Base-by-base conservation (phyloP, 2,329 filamentous ascomycete genomes). In the Zelopaecilomyces penicillatus region DNA sequence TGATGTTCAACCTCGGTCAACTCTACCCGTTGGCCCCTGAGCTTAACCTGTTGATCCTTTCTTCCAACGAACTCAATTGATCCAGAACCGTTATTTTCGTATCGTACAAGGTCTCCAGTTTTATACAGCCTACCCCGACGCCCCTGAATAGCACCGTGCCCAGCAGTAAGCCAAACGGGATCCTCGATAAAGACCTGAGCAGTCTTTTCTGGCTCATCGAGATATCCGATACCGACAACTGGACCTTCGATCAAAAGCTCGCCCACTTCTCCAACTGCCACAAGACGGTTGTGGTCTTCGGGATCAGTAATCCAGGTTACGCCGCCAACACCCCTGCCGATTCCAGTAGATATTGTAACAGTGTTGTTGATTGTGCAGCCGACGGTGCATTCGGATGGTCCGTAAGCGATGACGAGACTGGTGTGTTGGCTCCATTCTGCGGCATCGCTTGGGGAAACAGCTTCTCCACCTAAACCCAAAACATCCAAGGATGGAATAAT, bases 21-120 rank as follows among this genome's bases (percentile, higher is more conserved):
- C 61, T 82, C 85, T 42, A 83, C 74, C 44, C 82, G 67, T 51
- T 78, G 82, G 28, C 85, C 85, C 8, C 73, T 69, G 29, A 85
- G 64, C 61, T 87, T 86, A 44, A 83, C 75, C 58, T 82, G 81
- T n/a, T 74, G 74, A 53, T 85, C 82, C 52, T 80, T 82, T 40
- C 83, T 71, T 11, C 80, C 80, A 34, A 82, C 66, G 48, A 78
- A 81, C 6, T 72, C 60, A 34, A 82, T 70, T 5, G 68, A 68
- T 1, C 74, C 74, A 32, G 77, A 70, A 1, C 73, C 71, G 41
- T 80, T 71, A 0, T 62, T 57, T 37, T 75, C 67, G 44, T 80
- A 78, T 28, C 65, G 67, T 1, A 75, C 78, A 1, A 82, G 62
- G 50, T 83, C 78, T 1, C 78, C 79, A 0, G 78, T 81, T 53